Percentiles rank a stretch among this genome's conserved stretches.
Conservation (phyloP, 192 early-diverging fungal species). For the Umbelopsis sp. region DNA sequence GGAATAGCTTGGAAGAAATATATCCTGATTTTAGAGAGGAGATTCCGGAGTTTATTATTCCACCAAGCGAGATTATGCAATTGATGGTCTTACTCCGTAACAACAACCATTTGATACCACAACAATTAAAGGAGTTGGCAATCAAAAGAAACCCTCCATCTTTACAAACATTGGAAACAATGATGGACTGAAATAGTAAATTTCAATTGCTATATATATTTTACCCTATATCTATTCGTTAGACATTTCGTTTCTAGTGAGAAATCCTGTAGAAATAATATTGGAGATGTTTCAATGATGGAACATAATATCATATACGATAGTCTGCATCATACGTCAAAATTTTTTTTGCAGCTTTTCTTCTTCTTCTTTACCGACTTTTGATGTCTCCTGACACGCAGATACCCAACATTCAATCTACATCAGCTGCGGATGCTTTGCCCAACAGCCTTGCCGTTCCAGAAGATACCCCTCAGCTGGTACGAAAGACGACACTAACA, state of each 20-base stretch:
- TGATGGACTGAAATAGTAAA: no score
- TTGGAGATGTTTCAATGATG: conserved; percentile 11
- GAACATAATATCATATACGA: background rate
- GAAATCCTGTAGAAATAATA: background rate
- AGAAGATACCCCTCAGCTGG: background rate
- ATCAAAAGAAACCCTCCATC: background rate
- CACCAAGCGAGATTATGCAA: conserved; percentile 66
- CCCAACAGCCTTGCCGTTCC: no score
- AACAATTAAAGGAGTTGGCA: conserved; percentile 28
- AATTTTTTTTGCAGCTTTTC: background rate
- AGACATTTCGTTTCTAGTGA: no score
- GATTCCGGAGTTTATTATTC: conserved; percentile 56
- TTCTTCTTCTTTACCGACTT: background rate
- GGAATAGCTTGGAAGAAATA: conserved; percentile 29
- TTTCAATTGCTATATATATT: no score
- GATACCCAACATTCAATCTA: no score
- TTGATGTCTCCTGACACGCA: background rate
- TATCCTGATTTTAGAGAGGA: conserved; percentile 29
- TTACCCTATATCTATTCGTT: no score
- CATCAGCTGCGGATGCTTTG: no score
- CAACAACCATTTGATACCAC: conserved; percentile 23
- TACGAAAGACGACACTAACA: background rate
- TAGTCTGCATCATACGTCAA: background rate
- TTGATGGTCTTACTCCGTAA: conserved; percentile 57
- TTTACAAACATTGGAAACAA: background rate